phyloP scores from a whole-genome alignment of 768 basidiomycete species.

The Suillus brevipes region DNA sequence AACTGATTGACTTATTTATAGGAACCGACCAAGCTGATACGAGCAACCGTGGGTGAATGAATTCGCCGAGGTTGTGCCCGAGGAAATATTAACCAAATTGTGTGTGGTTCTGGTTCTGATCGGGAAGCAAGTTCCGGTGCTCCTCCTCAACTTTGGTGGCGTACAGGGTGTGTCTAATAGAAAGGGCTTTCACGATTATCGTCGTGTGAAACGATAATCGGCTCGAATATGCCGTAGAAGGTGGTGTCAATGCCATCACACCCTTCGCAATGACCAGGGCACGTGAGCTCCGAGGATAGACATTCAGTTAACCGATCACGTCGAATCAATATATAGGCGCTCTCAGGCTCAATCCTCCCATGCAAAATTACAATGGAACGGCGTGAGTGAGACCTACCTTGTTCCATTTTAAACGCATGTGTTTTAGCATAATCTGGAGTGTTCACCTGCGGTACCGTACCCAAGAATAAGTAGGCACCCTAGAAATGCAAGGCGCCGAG shows the following conservation, averaged over 20 bases:
- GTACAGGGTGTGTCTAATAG: too few relatives aligned
- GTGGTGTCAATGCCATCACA: too few relatives aligned
- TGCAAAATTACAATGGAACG: conserved; percentile 14
- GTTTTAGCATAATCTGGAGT: conserved; percentile 12
- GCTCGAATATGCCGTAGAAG: too few relatives aligned
- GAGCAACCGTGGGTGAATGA: conserved; percentile 22
- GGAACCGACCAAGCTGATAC: conserved; percentile 15
- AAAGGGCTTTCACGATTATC: too few relatives aligned
- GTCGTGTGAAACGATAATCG: too few relatives aligned
- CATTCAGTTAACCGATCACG: conserved; percentile 13
- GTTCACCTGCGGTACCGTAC: conserved; percentile 18
- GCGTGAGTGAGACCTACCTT: conserved; percentile 19
- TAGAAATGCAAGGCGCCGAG: conserved; percentile 2
- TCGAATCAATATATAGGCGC: conserved; percentile 9
- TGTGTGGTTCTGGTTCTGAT: conserved; percentile 30
- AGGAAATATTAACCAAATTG: conserved; percentile 30
- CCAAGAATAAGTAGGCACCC: conserved; percentile 15
- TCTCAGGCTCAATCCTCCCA: conserved; percentile 29
- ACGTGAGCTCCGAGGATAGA: too few relatives aligned
- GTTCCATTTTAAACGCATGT: conserved; percentile 1
- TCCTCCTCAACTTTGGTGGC: not conserved
- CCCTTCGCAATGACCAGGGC: too few relatives aligned
- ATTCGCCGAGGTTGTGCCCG: conserved; percentile 21
- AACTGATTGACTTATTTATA: not conserved
- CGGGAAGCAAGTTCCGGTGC: conserved; percentile 13